Evolutionary conservation across 192 early-diverging fungal genomes (phyloP).

Genomic region (Coemansia sp.): DNA sequence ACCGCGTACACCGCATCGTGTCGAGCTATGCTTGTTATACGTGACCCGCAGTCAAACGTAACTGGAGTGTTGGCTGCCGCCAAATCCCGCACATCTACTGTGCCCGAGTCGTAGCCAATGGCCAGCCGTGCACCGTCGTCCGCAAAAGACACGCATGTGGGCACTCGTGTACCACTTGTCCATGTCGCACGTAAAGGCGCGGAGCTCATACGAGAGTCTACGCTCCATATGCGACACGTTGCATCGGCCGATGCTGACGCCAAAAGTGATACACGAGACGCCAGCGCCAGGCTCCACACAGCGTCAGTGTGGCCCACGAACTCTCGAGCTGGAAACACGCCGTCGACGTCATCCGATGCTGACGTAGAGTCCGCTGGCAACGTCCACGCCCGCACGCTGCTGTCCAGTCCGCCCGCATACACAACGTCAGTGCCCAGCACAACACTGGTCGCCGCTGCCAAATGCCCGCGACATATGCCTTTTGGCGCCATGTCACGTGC

Average conservation of each 20-base stretch:
- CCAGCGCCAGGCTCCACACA: conserved; percentile 47
- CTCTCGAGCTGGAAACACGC: conserved; percentile 24
- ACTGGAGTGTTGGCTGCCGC: background rate
- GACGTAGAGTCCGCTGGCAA: conserved; percentile 16
- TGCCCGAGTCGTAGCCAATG: conserved; percentile 8
- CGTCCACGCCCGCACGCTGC: conserved; percentile 33
- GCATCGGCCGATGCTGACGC: conserved; percentile 47
- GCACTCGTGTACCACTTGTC: background rate
- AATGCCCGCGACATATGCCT: conserved; percentile 35
- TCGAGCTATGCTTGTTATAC: conserved; percentile 8
- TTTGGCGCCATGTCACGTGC: conserved; percentile 15
- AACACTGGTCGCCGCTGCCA: conserved; percentile 46
- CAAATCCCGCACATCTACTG: conserved; percentile 6
- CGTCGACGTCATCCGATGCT: conserved; percentile 11
- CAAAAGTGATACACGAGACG: conserved; percentile 17
- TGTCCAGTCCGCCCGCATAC: conserved; percentile 49
- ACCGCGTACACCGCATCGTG: conserved; percentile 11
- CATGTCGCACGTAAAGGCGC: conserved; percentile 7
- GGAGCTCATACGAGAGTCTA: background rate
- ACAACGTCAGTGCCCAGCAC: conserved; percentile 13
- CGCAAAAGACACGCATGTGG: conserved; percentile 22
- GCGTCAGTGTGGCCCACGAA: conserved; percentile 37
- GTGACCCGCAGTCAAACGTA: background rate
- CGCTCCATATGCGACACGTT: conserved; percentile 36
- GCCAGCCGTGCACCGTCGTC: conserved; percentile 10